Evolutionary conservation across 2,329 filamentous ascomycete genomes (phyloP).

Genomic region (Chalaropsis thielavioides): DNA sequence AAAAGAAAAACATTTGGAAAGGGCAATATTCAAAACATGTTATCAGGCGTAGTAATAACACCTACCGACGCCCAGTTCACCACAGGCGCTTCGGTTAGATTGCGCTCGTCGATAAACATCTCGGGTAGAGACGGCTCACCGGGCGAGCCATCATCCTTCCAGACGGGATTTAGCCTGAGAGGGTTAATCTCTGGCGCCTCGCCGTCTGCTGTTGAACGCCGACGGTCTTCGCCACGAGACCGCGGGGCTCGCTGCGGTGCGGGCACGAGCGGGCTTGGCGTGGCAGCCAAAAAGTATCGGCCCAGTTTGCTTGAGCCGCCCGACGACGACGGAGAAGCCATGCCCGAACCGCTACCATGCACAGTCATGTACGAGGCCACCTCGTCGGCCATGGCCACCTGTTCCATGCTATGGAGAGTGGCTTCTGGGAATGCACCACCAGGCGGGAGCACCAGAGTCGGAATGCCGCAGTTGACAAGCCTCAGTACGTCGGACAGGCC

Average conservation of each 20-base stretch:
- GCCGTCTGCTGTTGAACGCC: background rate
- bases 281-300: background rate
- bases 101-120: background rate
- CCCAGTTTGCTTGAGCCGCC: background rate
- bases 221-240: background rate
- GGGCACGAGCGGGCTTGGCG: background rate
- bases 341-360: background rate
- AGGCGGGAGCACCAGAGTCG: constrained; percentile 5
- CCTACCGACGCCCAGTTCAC: background rate
- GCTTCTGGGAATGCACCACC: constrained; percentile 8
- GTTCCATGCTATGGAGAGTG: constrained; percentile 1
- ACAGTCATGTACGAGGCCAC: constrained; percentile 16
- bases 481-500: constrained; percentile 3
- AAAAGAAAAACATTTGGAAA: background rate
- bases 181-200: constrained; percentile 6
- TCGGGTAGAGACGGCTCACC: constrained; percentile 1
- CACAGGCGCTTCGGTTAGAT: background rate
- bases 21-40: background rate
- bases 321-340: background rate
- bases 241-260: constrained; percentile 5
- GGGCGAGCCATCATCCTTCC: constrained; percentile 11
- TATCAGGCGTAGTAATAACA: background rate
- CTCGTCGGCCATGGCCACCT: constrained; percentile 9
- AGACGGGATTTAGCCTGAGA: constrained; percentile 12
- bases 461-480: constrained; percentile 9